Evolutionary conservation across 208 protist species (phyloP).

Genomic region (Wallacemonas sp.): DNA sequence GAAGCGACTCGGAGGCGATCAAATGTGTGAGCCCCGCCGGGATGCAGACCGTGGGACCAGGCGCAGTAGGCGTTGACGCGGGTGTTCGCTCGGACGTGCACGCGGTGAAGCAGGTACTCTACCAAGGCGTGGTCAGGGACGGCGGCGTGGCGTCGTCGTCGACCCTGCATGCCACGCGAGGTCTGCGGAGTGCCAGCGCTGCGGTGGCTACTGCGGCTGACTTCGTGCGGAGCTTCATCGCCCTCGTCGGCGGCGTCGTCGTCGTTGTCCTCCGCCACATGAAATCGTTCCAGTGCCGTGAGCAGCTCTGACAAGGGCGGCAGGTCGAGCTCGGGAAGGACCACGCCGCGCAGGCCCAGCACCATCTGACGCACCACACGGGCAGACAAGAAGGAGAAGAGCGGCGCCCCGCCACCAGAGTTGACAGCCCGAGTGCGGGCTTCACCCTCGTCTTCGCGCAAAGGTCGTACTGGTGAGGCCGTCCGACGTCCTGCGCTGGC

Average conservation of each 20-base stretch:
- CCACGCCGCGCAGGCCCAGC: background rate
- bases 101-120: conserved; percentile 19
- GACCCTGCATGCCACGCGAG: background rate
- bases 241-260: background rate
- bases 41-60: background rate
- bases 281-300: conserved; percentile 2
- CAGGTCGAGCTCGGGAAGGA: conserved; percentile 1
- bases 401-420: too few species aligned
- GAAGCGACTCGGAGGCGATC: background rate
- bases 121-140: conserved; percentile 12
- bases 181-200: background rate
- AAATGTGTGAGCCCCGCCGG: background rate
- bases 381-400: conserved; percentile 1
- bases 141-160: background rate
- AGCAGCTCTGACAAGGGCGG: conserved; percentile 6
- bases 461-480: background rate
- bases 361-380: background rate
- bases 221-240: background rate
- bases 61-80: background rate
- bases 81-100: background rate
- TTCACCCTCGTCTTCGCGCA: background rate
- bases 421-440: too few species aligned
- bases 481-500: background rate
- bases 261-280: too few species aligned
- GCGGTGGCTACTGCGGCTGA: background rate